Evolutionary conservation across 345 rosid genomes (phyloP).

Genomic region (Gossypium australe): DNA sequence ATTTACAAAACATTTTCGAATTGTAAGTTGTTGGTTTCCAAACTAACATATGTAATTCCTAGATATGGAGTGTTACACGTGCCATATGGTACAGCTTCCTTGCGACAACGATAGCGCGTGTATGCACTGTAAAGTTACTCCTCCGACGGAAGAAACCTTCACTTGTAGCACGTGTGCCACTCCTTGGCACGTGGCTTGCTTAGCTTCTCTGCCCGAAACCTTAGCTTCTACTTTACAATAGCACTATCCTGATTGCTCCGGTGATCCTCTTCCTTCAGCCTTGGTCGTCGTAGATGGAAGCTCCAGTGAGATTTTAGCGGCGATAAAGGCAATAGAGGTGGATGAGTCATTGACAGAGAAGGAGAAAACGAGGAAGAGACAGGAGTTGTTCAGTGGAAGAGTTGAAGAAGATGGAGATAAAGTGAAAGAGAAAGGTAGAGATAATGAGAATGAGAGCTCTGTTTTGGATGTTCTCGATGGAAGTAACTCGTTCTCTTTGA

Average conservation of each 20-base stretch:
- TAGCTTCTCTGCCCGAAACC: conserved; percentile 35
- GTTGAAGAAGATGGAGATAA: conserved; percentile 5
- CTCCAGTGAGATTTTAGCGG: conserved; percentile 18
- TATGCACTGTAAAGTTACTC: conserved; percentile 51
- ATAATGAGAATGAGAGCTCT: conserved; percentile 1
- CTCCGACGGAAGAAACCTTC: conserved; percentile 39
- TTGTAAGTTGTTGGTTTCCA: no score
- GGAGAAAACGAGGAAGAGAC: conserved; percentile 42
- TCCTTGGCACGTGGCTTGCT: conserved; percentile 69
- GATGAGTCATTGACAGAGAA: conserved; percentile 34
- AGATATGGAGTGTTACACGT: not conserved
- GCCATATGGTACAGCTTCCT: conserved; percentile 35
- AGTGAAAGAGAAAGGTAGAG: conserved; percentile 15
- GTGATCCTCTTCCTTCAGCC: not conserved
- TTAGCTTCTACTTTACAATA: conserved; percentile 40
- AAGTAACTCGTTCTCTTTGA: not conserved
- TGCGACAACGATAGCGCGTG: conserved; percentile 58
- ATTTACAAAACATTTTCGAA: no score
- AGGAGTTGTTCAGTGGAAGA: conserved; percentile 35
- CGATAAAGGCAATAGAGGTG: conserved; percentile 38
- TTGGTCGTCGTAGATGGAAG: not conserved
- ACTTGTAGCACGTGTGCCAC: conserved; percentile 52
- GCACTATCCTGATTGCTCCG: conserved; percentile 61
- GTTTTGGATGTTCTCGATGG: conserved; percentile 24
- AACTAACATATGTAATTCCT: no score